phyloP scores from a whole-genome alignment of 208 protist species.

The Trypanosoma brucei region DNA sequence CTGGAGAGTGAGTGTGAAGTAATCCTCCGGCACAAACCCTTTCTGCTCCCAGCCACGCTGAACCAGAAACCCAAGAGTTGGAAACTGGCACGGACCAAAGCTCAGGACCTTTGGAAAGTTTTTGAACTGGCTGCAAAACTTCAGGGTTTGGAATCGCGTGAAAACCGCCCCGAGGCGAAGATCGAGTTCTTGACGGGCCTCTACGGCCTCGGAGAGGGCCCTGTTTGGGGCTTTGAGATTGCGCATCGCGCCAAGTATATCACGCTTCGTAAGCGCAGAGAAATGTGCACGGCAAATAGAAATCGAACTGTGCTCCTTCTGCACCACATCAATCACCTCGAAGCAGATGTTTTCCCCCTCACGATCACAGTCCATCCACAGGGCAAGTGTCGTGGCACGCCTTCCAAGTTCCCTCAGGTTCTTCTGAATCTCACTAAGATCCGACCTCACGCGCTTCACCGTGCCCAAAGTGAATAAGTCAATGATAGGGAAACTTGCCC shows the following conservation, averaged over 20 bases:
- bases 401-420: conserved; percentile 74
- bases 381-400: conserved; percentile 75
- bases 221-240: conserved; percentile 84
- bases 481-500: conserved; percentile 80
- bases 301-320: conserved; percentile 38
- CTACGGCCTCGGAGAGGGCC: conserved; percentile 89
- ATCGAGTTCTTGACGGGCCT: conserved; percentile 95
- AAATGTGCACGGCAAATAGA: conserved; percentile 86
- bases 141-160: conserved; percentile 90
- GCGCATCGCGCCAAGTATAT: conserved; percentile 76
- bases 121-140: conserved; percentile 74
- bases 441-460: conserved; percentile 66
- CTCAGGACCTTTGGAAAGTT: conserved; percentile 63
- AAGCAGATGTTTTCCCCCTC: conserved; percentile 98
- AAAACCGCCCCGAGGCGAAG: conserved; percentile 95
- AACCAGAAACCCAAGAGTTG: conserved; percentile 93
- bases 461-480: conserved; percentile 88
- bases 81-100: conserved; percentile 96
- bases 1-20: conserved; percentile 52
- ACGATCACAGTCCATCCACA: conserved; percentile 96
- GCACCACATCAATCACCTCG: conserved; percentile 89
- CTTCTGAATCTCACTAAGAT: conserved; percentile 64
- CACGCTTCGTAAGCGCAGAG: conserved; percentile 83
- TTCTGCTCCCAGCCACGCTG: conserved; percentile 79
- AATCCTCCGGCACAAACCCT: conserved; percentile 80